Evolutionary conservation across 306 rosid genomes (phyloP).

Genomic region (Delonix regia): DNA sequence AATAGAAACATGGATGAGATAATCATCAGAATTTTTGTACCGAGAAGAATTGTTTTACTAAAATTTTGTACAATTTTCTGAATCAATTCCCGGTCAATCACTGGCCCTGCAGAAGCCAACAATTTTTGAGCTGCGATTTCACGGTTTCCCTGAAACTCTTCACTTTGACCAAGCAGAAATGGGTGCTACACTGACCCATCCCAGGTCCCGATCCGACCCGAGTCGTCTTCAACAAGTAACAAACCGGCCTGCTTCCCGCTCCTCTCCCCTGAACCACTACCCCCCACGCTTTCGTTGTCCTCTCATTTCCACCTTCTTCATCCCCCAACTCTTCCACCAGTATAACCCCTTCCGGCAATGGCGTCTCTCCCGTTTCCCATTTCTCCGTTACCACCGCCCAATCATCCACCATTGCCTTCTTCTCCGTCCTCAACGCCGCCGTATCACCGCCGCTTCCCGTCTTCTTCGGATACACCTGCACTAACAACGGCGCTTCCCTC

Average conservation of each 20-base stretch:
- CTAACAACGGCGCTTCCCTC: conserved; percentile 65
- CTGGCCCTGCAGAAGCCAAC: conserved; percentile 64
- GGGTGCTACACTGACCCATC: conserved; percentile 51
- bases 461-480: conserved; percentile 49
- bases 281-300: conserved; percentile 63
- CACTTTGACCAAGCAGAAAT: conserved; percentile 65
- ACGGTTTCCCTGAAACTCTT: conserved; percentile 56
- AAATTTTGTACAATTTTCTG: background rate
- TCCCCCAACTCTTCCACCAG: conserved; percentile 65
- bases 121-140: conserved; percentile 72
- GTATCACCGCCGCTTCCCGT: background rate
- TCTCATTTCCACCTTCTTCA: conserved; percentile 29
- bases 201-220: conserved; percentile 47
- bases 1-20: no score
- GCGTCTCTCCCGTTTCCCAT: conserved; percentile 59
- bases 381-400: conserved; percentile 54
- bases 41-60: no score
- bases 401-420: conserved; percentile 51
- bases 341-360: conserved; percentile 73
- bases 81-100: background rate
- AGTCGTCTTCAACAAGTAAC: conserved; percentile 67
- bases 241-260: conserved; percentile 55
- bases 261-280: conserved; percentile 79
- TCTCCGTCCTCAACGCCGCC: conserved; percentile 47
- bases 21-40: background rate